phyloP scores from a whole-genome alignment of 2,329 filamentous ascomycete genomes.

The Aaosphaeria pasadenensis region DNA sequence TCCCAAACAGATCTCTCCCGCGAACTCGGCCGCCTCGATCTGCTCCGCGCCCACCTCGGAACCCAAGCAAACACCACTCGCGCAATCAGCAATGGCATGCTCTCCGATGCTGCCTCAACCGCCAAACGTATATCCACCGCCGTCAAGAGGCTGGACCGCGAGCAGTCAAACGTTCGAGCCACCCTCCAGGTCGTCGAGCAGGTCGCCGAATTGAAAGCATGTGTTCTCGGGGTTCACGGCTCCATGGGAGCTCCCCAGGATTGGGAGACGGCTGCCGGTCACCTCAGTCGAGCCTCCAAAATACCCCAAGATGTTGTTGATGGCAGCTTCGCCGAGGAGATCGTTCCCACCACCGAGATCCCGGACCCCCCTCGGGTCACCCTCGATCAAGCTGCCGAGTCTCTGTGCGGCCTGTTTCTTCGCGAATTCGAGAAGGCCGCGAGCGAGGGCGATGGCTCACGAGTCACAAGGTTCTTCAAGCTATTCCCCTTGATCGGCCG shows the following conservation, averaged over 20 bases:
- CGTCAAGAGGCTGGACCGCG: slow-evolving; percentile 82
- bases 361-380: slow-evolving; percentile 88
- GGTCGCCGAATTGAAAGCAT: slow-evolving; percentile 94
- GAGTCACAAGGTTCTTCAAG: slow-evolving; percentile 96
- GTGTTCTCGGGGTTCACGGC: slow-evolving; percentile 87
- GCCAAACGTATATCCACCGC: slow-evolving; percentile 81
- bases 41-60: slow-evolving; percentile 83
- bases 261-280: slow-evolving; percentile 94
- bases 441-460: slow-evolving; percentile 78
- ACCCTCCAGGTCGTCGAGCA: slow-evolving; percentile 92
- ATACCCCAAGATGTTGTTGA: slow-evolving; percentile 78
- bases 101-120: slow-evolving; percentile 79
- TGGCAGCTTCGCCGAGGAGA: slow-evolving; percentile 83
- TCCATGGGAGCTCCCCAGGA: slow-evolving; percentile 98
- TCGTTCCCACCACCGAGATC: slow-evolving; percentile 93
- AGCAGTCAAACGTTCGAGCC: slow-evolving; percentile 87
- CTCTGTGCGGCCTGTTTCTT: slow-evolving; percentile 83
- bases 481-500: slow-evolving; percentile 91
- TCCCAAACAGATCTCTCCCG: slow-evolving; percentile 84
- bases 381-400: slow-evolving; percentile 81
- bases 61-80: slow-evolving; percentile 82
- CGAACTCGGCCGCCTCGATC: slow-evolving; percentile 81
- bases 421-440: slow-evolving; percentile 94
- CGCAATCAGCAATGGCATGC: slow-evolving; percentile 84
- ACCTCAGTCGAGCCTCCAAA: slow-evolving; percentile 77